Conservation (phyloP, 225 moss, liverwort and hornwort genomes). For the Pseudoscleropodium purum region DNA sequence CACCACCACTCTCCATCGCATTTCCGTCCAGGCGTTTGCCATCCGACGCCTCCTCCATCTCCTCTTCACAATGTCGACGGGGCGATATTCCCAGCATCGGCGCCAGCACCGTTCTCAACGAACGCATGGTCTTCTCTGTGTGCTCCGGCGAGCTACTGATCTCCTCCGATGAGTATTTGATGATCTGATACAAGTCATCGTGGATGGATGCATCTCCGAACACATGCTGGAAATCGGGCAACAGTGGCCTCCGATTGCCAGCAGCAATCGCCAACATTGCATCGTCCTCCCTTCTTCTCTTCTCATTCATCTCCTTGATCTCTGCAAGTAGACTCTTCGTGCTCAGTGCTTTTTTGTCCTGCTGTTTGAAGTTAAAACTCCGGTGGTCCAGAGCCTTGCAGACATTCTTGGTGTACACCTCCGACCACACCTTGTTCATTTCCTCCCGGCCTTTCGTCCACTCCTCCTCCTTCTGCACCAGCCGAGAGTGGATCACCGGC, state of each 20-base stretch:
- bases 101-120: conserved; percentile 59
- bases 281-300: conserved; percentile 67
- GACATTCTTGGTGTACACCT: conserved; percentile 78
- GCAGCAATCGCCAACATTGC: conserved; percentile 42
- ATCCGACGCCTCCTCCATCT: conserved; percentile 8
- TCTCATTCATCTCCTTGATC: conserved; percentile 73
- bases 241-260: conserved; percentile 43
- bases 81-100: conserved; percentile 54
- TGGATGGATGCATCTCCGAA: conserved; percentile 54
- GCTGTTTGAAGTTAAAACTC: conserved; percentile 84
- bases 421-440: conserved; percentile 91
- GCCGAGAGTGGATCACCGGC: conserved; percentile 50
- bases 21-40: neutral
- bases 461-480: conserved; percentile 78
- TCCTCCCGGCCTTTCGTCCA: conserved; percentile 60
- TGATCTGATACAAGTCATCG: conserved; percentile 66
- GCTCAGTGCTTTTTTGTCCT: conserved; percentile 82
- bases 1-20: conserved; percentile 13
- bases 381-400: conserved; percentile 82
- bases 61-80: conserved; percentile 20
- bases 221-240: conserved; percentile 48
- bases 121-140: conserved; percentile 46
- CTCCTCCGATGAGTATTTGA: conserved; percentile 70
- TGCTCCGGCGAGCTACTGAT: conserved; percentile 54
- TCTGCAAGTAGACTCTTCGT: conserved; percentile 62